phyloP scores from a whole-genome alignment of 225 moss, liverwort and hornwort species.

The Thuidium tamariscinum region DNA sequence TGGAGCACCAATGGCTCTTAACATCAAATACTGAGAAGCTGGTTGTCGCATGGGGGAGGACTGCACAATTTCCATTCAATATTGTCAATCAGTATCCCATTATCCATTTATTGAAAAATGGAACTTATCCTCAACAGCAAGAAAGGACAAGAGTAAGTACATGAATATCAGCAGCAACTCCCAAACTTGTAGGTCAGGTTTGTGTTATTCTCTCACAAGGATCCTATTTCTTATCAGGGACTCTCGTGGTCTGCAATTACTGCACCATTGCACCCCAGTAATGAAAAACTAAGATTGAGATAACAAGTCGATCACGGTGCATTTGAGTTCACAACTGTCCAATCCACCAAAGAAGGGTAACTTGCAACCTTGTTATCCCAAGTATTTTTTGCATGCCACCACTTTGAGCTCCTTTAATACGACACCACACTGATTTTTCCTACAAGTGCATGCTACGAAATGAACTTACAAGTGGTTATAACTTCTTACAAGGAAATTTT shows the following conservation, averaged over 20 bases:
- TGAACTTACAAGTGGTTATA: background rate
- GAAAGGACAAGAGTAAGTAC: background rate
- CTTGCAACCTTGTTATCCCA: background rate
- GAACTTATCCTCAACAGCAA: background rate
- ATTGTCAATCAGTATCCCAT: background rate
- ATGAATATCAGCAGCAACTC: background rate
- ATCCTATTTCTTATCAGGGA: background rate
- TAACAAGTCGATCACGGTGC: too few relatives aligned
- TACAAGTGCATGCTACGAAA: background rate
- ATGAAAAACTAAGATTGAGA: background rate
- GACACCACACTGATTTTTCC: background rate
- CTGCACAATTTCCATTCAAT: slow-evolving; percentile 17
- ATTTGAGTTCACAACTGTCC: background rate
- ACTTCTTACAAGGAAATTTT: background rate
- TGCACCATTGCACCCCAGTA: background rate
- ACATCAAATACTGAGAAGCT: slow-evolving; percentile 65
- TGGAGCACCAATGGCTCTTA: slow-evolving; percentile 80
- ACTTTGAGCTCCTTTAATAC: background rate
- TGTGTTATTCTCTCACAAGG: background rate
- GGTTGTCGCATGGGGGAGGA: slow-evolving; percentile 62
- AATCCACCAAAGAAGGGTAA: background rate
- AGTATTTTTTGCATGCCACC: background rate
- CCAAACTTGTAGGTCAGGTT: background rate
- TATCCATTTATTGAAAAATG: background rate
- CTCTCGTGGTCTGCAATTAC: background rate